Base-by-base conservation (phyloP, 495 filamentous ascomycete species). In the Parmelia sp. region DNA sequence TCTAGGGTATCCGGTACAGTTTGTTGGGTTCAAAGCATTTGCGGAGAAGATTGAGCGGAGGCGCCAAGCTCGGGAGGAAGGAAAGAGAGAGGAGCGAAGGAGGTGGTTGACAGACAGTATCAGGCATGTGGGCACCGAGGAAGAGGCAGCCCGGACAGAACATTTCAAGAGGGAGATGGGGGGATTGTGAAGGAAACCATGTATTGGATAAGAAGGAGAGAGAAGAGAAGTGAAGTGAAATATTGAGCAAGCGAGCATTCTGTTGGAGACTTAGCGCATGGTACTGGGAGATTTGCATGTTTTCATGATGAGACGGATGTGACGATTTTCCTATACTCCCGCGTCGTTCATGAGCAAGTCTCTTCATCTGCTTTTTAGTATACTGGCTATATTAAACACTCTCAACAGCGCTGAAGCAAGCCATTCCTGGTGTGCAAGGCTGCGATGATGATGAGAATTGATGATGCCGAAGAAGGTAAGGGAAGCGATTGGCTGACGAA, bases 31-130 rank as follows among this genome's bases (percentile, higher is more conserved):
- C 64, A 78, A 75, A n/a, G 79, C 78, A 19, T 64, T 84, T 60
- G 77, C 80, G 27, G 79, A 79, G 44, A 80, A 79, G 39, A 71
- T 88, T 42, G 78, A 83, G 44, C 80, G 84, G 63, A 69, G 83
- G 60, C 86, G 84, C 66, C 84, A 88, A 71, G 74, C 78, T 68
- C 79, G 83, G 51, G 80, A 84, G 33, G 79, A 83, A 63, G 71
- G 72, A 33, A 79, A 74, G 66, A 75, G 74, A 56, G 89, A 90
- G 74, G 86, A 83, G 66, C 76, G 86, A 61, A 82, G 85, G 56
- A 80, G 87, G 61, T 80, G 77, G 66, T 77, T 95, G 60, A 83
- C 88, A 69, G 79, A 82, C 62, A 88, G 81, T 67, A 96, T 95
- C 70, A 80, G 82, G 14, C 62, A 61, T 19, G 60, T 70, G 56